Evolutionary conservation across 1,284 basidiomycete genomes (phyloP).

Genomic region (Cryptococcus hybrid): DNA sequence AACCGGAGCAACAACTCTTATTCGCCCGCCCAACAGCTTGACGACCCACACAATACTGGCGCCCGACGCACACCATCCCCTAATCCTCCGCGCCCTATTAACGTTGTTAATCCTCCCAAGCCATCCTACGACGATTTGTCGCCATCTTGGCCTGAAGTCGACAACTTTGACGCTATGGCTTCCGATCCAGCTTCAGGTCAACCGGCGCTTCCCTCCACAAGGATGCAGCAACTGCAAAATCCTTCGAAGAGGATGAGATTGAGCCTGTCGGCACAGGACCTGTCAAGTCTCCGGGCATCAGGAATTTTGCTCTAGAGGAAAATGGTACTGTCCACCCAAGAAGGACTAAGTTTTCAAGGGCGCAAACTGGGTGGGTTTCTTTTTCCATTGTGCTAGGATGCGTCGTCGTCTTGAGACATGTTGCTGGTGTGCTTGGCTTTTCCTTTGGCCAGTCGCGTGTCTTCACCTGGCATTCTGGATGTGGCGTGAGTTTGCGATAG

Average conservation of each 20-base stretch:
- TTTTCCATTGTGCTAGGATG: too few species aligned
- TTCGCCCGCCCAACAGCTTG: background rate
- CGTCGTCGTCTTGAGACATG: too few species aligned
- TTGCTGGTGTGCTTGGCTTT: background rate
- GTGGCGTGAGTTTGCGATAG: background rate
- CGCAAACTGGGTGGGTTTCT: slow-evolving; percentile 27
- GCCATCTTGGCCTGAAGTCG: slow-evolving; percentile 20
- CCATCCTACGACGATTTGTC: slow-evolving; percentile 1
- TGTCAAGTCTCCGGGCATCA: slow-evolving; percentile 16
- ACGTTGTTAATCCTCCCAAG: too few species aligned
- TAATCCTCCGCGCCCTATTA: slow-evolving; percentile 8
- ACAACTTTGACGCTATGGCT: slow-evolving; percentile 1
- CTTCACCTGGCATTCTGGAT: background rate
- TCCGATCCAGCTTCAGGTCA: slow-evolving; percentile 5
- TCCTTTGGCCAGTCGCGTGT: background rate
- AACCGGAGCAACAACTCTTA: background rate
- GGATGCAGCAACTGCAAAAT: slow-evolving; percentile 18
- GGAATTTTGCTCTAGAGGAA: slow-evolving; percentile 7
- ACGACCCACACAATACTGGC: background rate
- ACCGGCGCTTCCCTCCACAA: slow-evolving; percentile 16
- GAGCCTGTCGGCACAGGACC: slow-evolving; percentile 22
- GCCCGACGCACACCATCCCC: background rate
- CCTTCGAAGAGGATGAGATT: slow-evolving; percentile 35
- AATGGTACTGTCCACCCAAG: slow-evolving; percentile 16
- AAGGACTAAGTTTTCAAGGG: slow-evolving; percentile 27